These are phyloP conservation scores for Friedmanniomyces endolithicus DNA, from an alignment of 495 filamentous ascomycete genomes.

Conservation along the genomic window DNA sequence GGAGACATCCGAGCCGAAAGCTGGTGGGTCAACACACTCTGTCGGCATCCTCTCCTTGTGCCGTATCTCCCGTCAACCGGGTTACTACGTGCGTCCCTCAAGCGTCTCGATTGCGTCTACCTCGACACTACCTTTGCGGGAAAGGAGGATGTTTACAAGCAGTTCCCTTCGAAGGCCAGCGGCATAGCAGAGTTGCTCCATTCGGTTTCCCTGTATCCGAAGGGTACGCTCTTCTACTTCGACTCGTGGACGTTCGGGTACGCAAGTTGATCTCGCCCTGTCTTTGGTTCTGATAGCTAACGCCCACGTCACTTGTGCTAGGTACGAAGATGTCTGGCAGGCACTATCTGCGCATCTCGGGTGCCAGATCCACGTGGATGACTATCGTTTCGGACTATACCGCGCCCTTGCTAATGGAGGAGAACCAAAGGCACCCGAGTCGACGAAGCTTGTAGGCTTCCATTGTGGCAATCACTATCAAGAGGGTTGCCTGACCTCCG, in stretches of 20 bases:
- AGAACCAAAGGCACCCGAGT: slow-evolving; percentile 37
- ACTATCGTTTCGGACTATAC: slow-evolving; percentile 67
- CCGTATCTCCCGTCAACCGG: slow-evolving; percentile 41
- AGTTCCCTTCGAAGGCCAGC: slow-evolving; percentile 53
- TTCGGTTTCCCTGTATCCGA: slow-evolving; percentile 56
- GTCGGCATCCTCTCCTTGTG: slow-evolving; percentile 58
- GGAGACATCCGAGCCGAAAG: slow-evolving; percentile 74
- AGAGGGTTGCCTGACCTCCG: slow-evolving; percentile 60
- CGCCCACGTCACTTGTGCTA: not conserved
- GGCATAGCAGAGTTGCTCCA: slow-evolving; percentile 62
- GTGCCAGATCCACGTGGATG: slow-evolving; percentile 68
- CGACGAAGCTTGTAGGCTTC: slow-evolving; percentile 60
- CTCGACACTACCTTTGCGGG: slow-evolving; percentile 71
- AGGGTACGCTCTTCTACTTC: slow-evolving; percentile 70
- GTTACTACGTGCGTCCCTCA: not conserved
- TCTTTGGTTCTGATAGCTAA: not conserved
- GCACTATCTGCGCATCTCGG: slow-evolving; percentile 58
- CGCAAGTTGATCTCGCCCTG: not conserved
- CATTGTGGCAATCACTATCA: slow-evolving; percentile 57
- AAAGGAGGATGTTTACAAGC: slow-evolving; percentile 32
- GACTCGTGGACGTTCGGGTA: slow-evolving; percentile 86
- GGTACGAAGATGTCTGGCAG: slow-evolving; percentile 71
- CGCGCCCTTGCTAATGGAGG: slow-evolving; percentile 40
- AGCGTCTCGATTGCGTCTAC: slow-evolving; percentile 61
- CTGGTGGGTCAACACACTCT: slow-evolving; percentile 57